These are phyloP conservation scores for Candida xiaguanensis DNA, from an alignment of 805 yeast genomes.

Conservation along the genomic window DNA sequence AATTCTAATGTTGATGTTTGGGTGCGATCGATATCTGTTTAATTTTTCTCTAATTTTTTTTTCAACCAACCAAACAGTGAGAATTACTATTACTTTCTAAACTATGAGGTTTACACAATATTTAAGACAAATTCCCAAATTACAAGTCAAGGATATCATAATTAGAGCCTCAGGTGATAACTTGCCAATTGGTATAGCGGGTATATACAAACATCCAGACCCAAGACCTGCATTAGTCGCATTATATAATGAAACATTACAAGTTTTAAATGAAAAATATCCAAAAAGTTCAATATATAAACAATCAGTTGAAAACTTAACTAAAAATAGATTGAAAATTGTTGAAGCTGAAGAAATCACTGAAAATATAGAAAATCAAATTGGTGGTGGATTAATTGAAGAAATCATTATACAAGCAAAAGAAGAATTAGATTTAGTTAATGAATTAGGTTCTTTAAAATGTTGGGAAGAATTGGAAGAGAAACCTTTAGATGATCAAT, in stretches of 20 bases:
- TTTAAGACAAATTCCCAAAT: slow-evolving; percentile 25
- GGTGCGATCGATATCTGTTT: background rate
- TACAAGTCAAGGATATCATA: slow-evolving; percentile 35
- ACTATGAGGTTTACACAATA: slow-evolving; percentile 38
- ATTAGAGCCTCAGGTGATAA: slow-evolving; percentile 54
- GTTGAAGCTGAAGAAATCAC: slow-evolving; percentile 61
- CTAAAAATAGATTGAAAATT: slow-evolving; percentile 61
- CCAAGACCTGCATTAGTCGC: slow-evolving; percentile 77
- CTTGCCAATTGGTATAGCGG: slow-evolving; percentile 79
- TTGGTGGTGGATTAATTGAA: slow-evolving; percentile 82
- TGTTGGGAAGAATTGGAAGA: slow-evolving; percentile 80
- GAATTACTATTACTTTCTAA: slow-evolving; percentile 7
- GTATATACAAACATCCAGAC: slow-evolving; percentile 73
- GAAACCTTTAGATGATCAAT: slow-evolving; percentile 75
- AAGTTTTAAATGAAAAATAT: slow-evolving; percentile 52
- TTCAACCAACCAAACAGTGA: slow-evolving; percentile 17
- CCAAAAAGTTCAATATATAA: slow-evolving; percentile 75
- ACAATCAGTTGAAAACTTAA: slow-evolving; percentile 68
- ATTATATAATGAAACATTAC: slow-evolving; percentile 67
- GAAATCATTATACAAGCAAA: slow-evolving; percentile 79
- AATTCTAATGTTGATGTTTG: background rate
- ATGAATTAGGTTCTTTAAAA: slow-evolving; percentile 65
- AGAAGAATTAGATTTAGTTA: slow-evolving; percentile 69
- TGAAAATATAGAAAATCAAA: slow-evolving; percentile 64
- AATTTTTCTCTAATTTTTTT: background rate